Percentiles rank a stretch among this genome's conserved stretches.
Evolutionary conservation across 768 basidiomycete genomes (phyloP).

Genomic region (Mycena rebaudengoi): DNA sequence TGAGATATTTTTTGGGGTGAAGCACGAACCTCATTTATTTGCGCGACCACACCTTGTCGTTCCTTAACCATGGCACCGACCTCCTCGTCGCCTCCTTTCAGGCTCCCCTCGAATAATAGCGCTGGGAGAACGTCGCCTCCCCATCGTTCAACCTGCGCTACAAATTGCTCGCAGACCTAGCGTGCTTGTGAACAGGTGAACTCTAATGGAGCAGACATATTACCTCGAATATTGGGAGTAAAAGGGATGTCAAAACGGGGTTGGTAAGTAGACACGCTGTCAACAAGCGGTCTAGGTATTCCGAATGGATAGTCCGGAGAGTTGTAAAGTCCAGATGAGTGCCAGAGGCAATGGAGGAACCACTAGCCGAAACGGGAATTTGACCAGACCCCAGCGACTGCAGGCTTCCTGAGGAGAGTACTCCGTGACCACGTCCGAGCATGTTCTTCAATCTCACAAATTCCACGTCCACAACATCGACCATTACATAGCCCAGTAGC

Average conservation of each 20-base stretch:
- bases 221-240: constrained; percentile 80
- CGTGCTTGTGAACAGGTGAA: no score
- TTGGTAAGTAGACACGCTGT: constrained; percentile 85
- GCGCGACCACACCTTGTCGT: constrained; percentile 70
- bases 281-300: constrained; percentile 80
- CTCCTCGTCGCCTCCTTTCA: constrained; percentile 62
- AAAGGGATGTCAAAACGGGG: constrained; percentile 61
- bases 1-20: not conserved
- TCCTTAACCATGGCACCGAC: constrained; percentile 81
- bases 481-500: constrained; percentile 86
- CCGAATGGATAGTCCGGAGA: constrained; percentile 81
- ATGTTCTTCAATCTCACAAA: constrained; percentile 75
- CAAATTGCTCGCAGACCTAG: constrained; percentile 90
- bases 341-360: constrained; percentile 32
- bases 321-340: constrained; percentile 83
- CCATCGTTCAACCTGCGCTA: constrained; percentile 91
- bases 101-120: constrained; percentile 81
- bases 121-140: constrained; percentile 90
- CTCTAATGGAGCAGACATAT: no score
- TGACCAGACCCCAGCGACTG: constrained; percentile 10
- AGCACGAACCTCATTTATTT: constrained; percentile 76
- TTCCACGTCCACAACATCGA: constrained; percentile 88
- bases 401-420: constrained; percentile 25
- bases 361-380: constrained; percentile 36
- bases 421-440: constrained; percentile 42